Evolutionary conservation across 495 filamentous ascomycete genomes (phyloP).

Genomic region (Hypoxylon lienhwacheense): DNA sequence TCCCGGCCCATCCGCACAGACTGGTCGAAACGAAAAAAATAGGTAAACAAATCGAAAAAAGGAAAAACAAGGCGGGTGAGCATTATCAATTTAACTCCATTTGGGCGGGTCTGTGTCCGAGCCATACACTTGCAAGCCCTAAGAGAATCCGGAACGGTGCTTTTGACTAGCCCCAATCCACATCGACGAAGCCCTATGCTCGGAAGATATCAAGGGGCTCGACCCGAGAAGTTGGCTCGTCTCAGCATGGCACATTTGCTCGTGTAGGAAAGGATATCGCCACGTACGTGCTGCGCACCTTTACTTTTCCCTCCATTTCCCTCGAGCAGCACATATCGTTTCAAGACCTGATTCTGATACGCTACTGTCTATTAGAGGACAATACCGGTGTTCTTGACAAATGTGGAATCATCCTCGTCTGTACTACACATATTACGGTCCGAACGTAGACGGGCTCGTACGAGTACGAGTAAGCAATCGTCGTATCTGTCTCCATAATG

Average conservation of each 20-base stretch:
- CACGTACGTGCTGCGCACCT: no score
- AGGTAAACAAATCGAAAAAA: conserved; percentile 2
- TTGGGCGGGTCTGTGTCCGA: conserved; percentile 13
- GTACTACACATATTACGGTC: background rate
- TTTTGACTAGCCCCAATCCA: conserved; percentile 8
- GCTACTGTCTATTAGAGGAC: conserved; percentile 3
- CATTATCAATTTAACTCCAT: no score
- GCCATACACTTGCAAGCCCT: background rate
- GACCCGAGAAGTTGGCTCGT: conserved; percentile 30
- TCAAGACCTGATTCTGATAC: no score
- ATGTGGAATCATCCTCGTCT: background rate
- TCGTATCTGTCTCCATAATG: background rate
- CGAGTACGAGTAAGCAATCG: background rate
- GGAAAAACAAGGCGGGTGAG: no score
- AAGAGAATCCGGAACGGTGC: conserved; percentile 13
- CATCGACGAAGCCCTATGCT: conserved; percentile 11
- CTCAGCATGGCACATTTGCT: background rate
- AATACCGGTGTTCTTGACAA: no score
- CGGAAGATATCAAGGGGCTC: conserved; percentile 5
- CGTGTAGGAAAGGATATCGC: no score
- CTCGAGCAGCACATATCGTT: no score
- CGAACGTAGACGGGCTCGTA: background rate
- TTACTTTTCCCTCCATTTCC: no score
- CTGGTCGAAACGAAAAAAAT: conserved; percentile 11
- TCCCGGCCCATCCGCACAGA: conserved; percentile 25